Evolutionary conservation across 2,329 filamentous ascomycete species (phyloP), one percentile per base, ranked within the genome.

Genomic region (Fusarium sp.): DNA sequence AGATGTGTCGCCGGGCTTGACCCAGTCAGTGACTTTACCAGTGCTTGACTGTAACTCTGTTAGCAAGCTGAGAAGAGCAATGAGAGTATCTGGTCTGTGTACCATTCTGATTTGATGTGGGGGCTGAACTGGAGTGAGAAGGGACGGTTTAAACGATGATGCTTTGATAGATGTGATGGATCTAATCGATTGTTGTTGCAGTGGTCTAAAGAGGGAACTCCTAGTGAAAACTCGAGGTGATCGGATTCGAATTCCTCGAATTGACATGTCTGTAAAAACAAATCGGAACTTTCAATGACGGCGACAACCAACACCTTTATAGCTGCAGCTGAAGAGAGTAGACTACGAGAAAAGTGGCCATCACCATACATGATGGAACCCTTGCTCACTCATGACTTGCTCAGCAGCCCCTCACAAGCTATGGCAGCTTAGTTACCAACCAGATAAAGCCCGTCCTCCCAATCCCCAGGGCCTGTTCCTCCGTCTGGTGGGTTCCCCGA

Each of bases 1-100:
- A 24, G 90, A 90, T 80, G 90, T 93, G 85, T 96, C 94, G 77
- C 87, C 87, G 51, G 90, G 92, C 72, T 90, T 87, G 59, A 96
- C 94, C 94, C 94, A 98, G 79, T 96, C 90, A 51, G 94, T 95
- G 81, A 97, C 94, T 63, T 75, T 78, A 28, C 57, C 44, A 44
- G 66, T 72, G 69, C 72, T 78, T 42, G 74, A 39, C 75, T 78
- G 57, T 48, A 60, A n/a, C 17, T 47, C 35, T 55, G 62, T 79
- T 61, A 77, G 69, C 39, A 63, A 47, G 31, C 31, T 45, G 69
- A 44, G 20, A 26, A 57, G 39, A 31, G 42, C 22, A 42, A 18
- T 42, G 31, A 55, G 28, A 39, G 45, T 36, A 14, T 48, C 39
- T 31, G 24, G 39, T 36, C n/a, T 42, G 26, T 65, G 72, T 31